Evolutionary conservation across 2,329 filamentous ascomycete genomes (phyloP), one percentile per base, ranked within the genome.

Genomic region (Fusarium sp.): DNA sequence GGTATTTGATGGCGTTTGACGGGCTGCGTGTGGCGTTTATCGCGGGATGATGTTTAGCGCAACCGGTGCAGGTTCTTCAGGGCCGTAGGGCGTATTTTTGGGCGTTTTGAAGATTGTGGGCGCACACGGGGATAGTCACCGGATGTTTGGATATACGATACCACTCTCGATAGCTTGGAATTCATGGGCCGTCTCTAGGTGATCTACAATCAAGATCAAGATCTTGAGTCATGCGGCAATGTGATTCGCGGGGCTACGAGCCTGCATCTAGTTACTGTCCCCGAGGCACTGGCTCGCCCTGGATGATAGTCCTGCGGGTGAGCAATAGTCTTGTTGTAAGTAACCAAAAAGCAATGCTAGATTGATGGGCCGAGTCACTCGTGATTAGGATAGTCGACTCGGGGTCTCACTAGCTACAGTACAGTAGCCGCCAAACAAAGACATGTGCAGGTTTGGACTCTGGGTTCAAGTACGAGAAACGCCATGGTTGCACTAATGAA

Each of bases 1-100:
- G 60, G 55, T 57, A 47, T 39, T 3, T 11, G 13, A 16, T 44
- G 40, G 53, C 41, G 43, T 48, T 57, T 7, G 16, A 30, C n/a
- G n/a, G 40, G 30, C 23, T 56, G 30, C 16, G 18, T 31, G n/a
- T 34, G 28, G 44, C 34, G 13, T 48, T 48, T 48, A 27, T 48
- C 27, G 7, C 11, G 46, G 46, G 18, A 50, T 50, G 46, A 31
- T n/a, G n/a, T n/a, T n/a, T n/a, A n/a, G n/a, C n/a, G n/a, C n/a
- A n/a, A n/a, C n/a, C n/a, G n/a, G n/a, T n/a, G n/a, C n/a, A n/a
- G n/a, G n/a, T n/a, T n/a, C n/a, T n/a, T n/a, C n/a, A n/a, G n/a
- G n/a, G n/a, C n/a, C n/a, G 11, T 37, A 37, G 36, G 36, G 36
- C 36, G 12, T 15, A 37, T 10, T 37, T 37, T 7, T 10, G n/a